A percentile compares a stretch with the other conserved stretches of the same genome.
phyloP scores from a whole-genome alignment of 2,329 filamentous ascomycete genomes.

The Fusarium praegraminearum region DNA sequence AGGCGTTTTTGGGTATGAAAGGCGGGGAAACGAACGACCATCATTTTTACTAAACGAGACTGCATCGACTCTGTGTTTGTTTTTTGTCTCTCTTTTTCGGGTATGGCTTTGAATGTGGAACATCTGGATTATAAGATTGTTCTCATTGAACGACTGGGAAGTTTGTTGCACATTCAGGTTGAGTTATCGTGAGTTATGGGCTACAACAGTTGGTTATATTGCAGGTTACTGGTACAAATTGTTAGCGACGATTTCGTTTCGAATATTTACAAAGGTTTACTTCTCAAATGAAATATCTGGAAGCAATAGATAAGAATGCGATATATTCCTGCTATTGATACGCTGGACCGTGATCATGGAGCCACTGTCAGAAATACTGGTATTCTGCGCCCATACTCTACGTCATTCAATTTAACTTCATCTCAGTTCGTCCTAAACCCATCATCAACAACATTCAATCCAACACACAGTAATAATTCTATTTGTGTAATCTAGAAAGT shows the following conservation, averaged over 20 bases:
- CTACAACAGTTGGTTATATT: background rate
- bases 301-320: background rate
- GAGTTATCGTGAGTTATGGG: background rate
- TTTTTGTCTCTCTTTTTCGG: background rate
- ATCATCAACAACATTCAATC: background rate
- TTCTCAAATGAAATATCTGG: too few species aligned
- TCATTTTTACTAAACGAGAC: background rate
- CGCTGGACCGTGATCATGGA: background rate
- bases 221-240: background rate
- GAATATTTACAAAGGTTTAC: background rate
- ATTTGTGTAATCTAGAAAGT: background rate
- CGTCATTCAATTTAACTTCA: slow-evolving; percentile 28
- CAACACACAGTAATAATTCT: background rate
- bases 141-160: background rate
- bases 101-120: background rate
- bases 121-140: background rate
- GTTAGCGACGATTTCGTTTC: background rate
- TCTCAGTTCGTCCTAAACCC: background rate
- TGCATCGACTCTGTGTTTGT: background rate
- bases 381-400: slow-evolving; percentile 4
- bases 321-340: background rate
- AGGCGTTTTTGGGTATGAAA: slow-evolving; percentile 16
- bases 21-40: background rate
- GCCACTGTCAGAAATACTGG: background rate
- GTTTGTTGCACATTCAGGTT: background rate